Conservation (phyloP, 495 filamentous ascomycete species). For the Barbatosphaeria neglecta region DNA sequence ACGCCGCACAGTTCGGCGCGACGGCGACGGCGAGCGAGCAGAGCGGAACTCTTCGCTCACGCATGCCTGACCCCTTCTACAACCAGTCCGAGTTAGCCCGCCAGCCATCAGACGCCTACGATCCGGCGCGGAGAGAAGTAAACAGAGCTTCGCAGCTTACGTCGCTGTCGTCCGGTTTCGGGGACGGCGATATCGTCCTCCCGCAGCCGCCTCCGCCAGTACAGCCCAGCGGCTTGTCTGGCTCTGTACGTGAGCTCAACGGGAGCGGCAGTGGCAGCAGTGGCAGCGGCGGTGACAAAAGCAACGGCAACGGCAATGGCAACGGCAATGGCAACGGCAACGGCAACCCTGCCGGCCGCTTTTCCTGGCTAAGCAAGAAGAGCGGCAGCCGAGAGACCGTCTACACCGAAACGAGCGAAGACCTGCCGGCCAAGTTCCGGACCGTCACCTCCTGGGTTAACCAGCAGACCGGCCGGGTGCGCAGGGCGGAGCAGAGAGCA, state of each 20-base stretch:
- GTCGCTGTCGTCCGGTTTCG: constrained; percentile 43
- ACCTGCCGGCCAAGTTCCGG: constrained; percentile 41
- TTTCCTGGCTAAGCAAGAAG: constrained; percentile 22
- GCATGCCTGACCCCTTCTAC: constrained; percentile 20
- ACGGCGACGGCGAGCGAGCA: constrained; percentile 9
- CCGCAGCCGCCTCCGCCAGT: constrained; percentile 7
- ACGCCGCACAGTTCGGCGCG: constrained; percentile 16
- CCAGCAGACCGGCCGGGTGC: constrained; percentile 38
- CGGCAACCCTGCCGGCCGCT: constrained; percentile 13
- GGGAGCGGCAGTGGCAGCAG: no score
- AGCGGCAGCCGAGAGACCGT: constrained; percentile 24
- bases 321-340: constrained; percentile 2
- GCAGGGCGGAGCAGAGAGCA: constrained; percentile 18
- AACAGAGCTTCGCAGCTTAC: constrained; percentile 30
- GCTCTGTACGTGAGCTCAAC: no score
- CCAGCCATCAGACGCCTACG: constrained; percentile 20
- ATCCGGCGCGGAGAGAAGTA: constrained; percentile 16
- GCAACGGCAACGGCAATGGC: no score
- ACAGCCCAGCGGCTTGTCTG: no score
- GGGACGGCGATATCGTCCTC: constrained; percentile 38
- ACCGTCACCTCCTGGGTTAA: constrained; percentile 50
- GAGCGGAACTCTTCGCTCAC: constrained; percentile 12
- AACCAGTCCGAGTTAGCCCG: constrained; percentile 26
- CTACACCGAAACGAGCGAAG: constrained; percentile 36
- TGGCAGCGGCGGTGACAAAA: no score